phyloP scores from a whole-genome alignment of 106 monocot species.

The Alisma plantagoaquatica region DNA sequence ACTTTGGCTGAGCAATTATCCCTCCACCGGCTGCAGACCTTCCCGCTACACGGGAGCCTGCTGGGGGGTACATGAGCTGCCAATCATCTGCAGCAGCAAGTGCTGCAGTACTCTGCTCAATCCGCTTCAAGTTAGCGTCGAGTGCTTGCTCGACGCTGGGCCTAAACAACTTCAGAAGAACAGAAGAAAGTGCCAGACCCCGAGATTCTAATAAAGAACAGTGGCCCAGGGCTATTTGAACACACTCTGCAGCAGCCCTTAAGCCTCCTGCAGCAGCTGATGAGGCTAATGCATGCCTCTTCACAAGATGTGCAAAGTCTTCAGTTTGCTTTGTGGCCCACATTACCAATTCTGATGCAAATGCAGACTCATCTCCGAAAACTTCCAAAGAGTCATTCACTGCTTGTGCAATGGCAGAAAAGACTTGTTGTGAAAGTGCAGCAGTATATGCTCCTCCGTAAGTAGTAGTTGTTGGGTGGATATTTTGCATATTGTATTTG shows the following conservation, averaged over 20 bases:
- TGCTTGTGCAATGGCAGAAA: conserved; percentile 91
- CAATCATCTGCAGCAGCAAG: conserved; percentile 96
- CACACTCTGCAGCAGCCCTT: conserved; percentile 89
- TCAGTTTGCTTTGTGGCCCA: conserved; percentile 82
- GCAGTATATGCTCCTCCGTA: conserved; percentile 95
- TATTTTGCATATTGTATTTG: conserved; percentile 81
- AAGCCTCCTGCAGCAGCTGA: conserved; percentile 91
- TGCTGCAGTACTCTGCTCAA: conserved; percentile 92
- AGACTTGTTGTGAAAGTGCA: conserved; percentile 88
- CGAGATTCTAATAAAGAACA: conserved; percentile 79
- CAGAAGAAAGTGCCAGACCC: conserved; percentile 72
- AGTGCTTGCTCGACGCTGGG: conserved; percentile 94
- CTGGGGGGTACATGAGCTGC: conserved; percentile 53
- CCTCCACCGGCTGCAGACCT: too few species aligned
- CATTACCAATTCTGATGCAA: conserved; percentile 74
- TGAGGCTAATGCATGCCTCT: conserved; percentile 85
- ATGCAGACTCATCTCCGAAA: conserved; percentile 65
- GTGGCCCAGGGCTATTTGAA: conserved; percentile 88
- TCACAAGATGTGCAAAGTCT: conserved; percentile 74
- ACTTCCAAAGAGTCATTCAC: conserved; percentile 79
- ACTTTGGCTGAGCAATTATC: conserved; percentile 55
- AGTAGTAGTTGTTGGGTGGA: conserved; percentile 86
- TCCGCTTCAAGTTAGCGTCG: conserved; percentile 74
- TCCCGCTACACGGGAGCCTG: conserved; percentile 17
- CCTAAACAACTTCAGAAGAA: conserved; percentile 77